A percentile compares a stretch with the other conserved stretches of the same genome.
These are phyloP conservation scores for Cucumis melo DNA, from an alignment of 306 rosid genomes.

Conservation along the genomic window DNA sequence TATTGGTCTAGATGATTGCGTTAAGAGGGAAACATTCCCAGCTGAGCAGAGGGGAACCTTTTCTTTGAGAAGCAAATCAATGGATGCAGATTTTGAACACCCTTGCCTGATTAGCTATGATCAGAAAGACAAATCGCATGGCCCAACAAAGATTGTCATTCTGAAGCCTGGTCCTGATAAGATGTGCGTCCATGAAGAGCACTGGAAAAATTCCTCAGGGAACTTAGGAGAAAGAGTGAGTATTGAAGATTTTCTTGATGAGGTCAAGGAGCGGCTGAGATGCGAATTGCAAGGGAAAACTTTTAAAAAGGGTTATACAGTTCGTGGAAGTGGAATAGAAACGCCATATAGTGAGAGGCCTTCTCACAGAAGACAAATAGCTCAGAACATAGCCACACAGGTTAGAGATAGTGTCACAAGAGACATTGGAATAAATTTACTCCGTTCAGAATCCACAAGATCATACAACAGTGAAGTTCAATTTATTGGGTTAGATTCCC, in stretches of 20 bases:
- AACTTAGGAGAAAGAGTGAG: slow-evolving; percentile 48
- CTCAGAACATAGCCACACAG: slow-evolving; percentile 58
- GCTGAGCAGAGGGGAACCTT: slow-evolving; percentile 23
- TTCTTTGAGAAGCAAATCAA: slow-evolving; percentile 55
- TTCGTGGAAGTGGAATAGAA: slow-evolving; percentile 79
- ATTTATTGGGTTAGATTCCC: slow-evolving; percentile 42
- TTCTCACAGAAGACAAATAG: slow-evolving; percentile 61
- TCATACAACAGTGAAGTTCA: slow-evolving; percentile 53
- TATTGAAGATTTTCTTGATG: slow-evolving; percentile 84
- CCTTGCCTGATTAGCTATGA: slow-evolving; percentile 30
- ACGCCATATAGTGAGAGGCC: slow-evolving; percentile 61
- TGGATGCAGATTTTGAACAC: slow-evolving; percentile 69
- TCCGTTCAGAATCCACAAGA: slow-evolving; percentile 56
- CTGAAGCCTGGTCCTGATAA: slow-evolving; percentile 85
- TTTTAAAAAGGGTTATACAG: slow-evolving; percentile 36
- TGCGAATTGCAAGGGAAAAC: slow-evolving; percentile 66
- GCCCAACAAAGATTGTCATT: slow-evolving; percentile 72
- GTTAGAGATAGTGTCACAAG: slow-evolving; percentile 58
- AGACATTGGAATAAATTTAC: slow-evolving; percentile 43
- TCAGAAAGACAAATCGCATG: slow-evolving; percentile 22
- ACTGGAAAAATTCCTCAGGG: slow-evolving; percentile 44
- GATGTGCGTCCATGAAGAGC: slow-evolving; percentile 40
- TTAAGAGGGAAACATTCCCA: slow-evolving; percentile 22
- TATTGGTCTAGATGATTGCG: slow-evolving; percentile 18
- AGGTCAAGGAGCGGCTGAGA: slow-evolving; percentile 76